Base-by-base conservation (phyloP, 1,284 basidiomycete genomes). In the Leccinum fallax region DNA sequence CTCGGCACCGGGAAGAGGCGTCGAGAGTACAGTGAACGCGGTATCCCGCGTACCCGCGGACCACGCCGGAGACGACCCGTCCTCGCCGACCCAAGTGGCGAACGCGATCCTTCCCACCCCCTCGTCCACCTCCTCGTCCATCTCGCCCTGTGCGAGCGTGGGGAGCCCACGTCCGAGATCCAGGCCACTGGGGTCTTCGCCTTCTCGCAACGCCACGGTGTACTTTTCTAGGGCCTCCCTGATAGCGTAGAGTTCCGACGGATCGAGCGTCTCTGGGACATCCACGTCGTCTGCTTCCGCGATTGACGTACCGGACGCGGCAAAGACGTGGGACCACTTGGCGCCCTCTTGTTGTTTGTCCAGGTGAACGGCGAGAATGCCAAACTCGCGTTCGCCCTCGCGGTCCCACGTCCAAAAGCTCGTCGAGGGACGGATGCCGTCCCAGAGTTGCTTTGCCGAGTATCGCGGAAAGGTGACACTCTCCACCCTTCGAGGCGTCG, bases 351-450 rank as follows among this genome's bases (percentile, higher is more conserved):
- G 82, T 62, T 83, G 82, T 75, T 97, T 97, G 74, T 94, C 89
- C 52, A 97, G 80, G 68, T 95, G 90, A n/a, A 97, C 76, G 0
- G 90, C 86, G 63, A 97, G 81, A 55, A 93, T 69, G 9, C 89
- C 88, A 65, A 85, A 89, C 1, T 83, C 71, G 58, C 83, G 79
- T 57, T 87, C 85, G 6, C 85, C 89, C 65, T 89, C 86, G 21
- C 85, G 83, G 69, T 95, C 93, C 85, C 88, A 95, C 0, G 93
- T 95, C 93, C 93, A 97, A 67, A 93, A 87, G 69, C 91, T 92
- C 11, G 87, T 82, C 2, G 85, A 82, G 0, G 87, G 77, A 57
- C 85, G 85, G 65, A 97, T 88, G 6, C 78, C 78, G 63, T 86
- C 91, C 94, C 94, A 97, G 5, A 94, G 82, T 26, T 78, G 75